Base-by-base conservation (phyloP, 2,329 filamentous ascomycete genomes). In the Colletotrichum noveboracense region DNA sequence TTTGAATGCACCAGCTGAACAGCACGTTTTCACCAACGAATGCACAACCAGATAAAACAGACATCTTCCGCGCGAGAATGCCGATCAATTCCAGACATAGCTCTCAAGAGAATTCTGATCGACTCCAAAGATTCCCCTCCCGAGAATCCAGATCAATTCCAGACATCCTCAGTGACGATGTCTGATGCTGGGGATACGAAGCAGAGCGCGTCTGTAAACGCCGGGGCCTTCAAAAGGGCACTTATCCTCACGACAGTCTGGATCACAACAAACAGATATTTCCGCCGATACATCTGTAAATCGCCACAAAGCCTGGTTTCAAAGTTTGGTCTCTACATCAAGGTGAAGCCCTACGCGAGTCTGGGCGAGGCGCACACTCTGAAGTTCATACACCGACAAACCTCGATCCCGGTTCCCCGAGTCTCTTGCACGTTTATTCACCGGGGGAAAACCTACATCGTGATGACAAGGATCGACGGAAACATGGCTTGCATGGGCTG, bases 361-460 rank as follows among this genome's bases (percentile, higher is more conserved):
- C 80, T 87, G 9, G 79, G 83, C 8, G 85, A 88, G 79, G 86
- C 83, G 32, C 79, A 80, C 52, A 80, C 86, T 4, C 86, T 89
- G 81, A 77, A 81, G 28, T 87, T 84, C 65, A 76, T 89, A 62
- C 80, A 83, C 7, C 62, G 80, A 16, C 80, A 87, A 66, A 89
- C 87, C 6, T 81, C 80, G 3, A 82, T 89, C 30, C 87, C 86
- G 7, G 85, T 89, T 2, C 87, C 88, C 3, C 82, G 83, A 28
- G 81, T 89, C 2, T 81, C 86, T 76, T 86, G 80, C 75, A 82
- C 86, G 14, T 88, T 88, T 74, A 67, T 78, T 4, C 80, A 83
- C 71, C 79, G 82, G 28, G 81, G 80, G 24, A 70, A 75, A 14
- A 78, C 83, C 1, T 88, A 87, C 76, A 87, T 88, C 70, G 79